Evolutionary conservation across 768 basidiomycete species (phyloP).

Genomic region (Nevesoporus exiguus): DNA sequence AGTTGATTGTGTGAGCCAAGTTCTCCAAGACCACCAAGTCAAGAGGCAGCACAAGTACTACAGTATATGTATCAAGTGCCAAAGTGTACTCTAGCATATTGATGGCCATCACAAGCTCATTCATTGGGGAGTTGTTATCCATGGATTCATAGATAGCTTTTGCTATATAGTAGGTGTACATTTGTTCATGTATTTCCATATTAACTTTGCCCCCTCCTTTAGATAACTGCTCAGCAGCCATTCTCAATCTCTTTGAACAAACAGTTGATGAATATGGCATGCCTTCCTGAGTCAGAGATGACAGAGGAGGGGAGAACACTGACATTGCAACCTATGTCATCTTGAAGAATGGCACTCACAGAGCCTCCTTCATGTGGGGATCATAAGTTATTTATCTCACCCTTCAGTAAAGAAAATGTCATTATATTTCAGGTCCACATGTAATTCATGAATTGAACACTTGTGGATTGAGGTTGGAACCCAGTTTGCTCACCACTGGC

Average conservation of each 20-base stretch:
- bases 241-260: not conserved
- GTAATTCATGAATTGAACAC: slow-evolving; percentile 22
- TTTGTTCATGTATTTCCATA: not conserved
- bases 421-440: not conserved
- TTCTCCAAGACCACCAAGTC: too few species aligned
- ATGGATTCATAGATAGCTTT: slow-evolving; percentile 29
- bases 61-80: slow-evolving; percentile 11
- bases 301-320: not conserved
- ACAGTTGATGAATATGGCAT: not conserved
- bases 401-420: not conserved
- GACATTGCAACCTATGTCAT: not conserved
- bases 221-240: not conserved
- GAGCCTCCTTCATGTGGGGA: not conserved
- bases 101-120: slow-evolving; percentile 5
- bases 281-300: not conserved
- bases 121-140: slow-evolving; percentile 23
- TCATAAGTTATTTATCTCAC: not conserved
- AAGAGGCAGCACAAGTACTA: not conserved
- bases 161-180: slow-evolving; percentile 21
- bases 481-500: slow-evolving; percentile 40
- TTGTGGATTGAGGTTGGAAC: slow-evolving; percentile 43
- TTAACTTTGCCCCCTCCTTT: slow-evolving; percentile 17
- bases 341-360: not conserved
- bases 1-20: not conserved
- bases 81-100: slow-evolving; percentile 23